Evolutionary conservation across 768 basidiomycete genomes (phyloP), one percentile per base, ranked within the genome.

Genomic region (Leccinum disarticulatum): DNA sequence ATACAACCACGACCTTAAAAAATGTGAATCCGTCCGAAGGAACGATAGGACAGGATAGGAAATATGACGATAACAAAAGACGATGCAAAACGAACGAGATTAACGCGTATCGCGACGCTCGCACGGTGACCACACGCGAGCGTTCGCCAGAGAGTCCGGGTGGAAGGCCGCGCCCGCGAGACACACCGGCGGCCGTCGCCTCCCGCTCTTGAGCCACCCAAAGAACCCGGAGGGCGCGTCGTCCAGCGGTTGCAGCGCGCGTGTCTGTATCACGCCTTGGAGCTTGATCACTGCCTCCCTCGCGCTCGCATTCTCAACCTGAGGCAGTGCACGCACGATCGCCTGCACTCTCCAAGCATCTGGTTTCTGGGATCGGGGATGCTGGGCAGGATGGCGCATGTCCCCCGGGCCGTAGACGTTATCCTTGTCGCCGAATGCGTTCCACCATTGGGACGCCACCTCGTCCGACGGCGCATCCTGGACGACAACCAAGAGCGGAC

Each of bases 401-500:
- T 51, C 31, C 19, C 41, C 31, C 4, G 31, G 31, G 5, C 31
- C 30, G 6, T 36, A 28, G 13, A 27, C 25, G 0, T 14, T 14
- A 2, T 22, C 25, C 46, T 64, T 22, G 6, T 61, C 59, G 10
- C 61, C 58, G 3, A 56, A 48, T 15, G 48, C 7, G 28, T 57
- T 56, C 70, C 70, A 71, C 70, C 70, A 71, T 31, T 54, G 61
- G 27, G 30, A 4, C 9, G 70, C 70, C 9, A 14, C 15, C 30
- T 64, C 62, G 19, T 68, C 64, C 17, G 70, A 66, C 17, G 6
- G 38, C 3, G 66, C 69, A 17, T 61, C 71, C 55, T 38, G 56
- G 41, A 68, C 69, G 41, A 71, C 55, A 46, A 71, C 58, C 53
- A 73, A 13, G 43, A 71, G 10, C 1, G 70, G 70, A 3, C 71